Conservation (phyloP, 2,329 filamentous ascomycete genomes). For the Tolypocladium album region DNA sequence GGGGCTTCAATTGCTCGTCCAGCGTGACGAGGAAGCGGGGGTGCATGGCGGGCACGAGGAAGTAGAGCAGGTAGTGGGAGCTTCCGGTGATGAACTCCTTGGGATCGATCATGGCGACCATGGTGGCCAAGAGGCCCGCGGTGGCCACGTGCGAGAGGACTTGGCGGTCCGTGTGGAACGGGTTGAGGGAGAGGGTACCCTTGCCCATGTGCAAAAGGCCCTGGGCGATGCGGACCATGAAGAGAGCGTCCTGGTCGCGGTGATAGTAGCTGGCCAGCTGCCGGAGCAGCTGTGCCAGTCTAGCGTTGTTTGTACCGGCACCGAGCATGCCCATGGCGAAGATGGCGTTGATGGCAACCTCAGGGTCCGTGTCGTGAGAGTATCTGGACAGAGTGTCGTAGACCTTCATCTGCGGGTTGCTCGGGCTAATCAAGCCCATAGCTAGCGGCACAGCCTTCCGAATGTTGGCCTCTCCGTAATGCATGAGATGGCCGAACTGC, state of each 20-base stretch:
- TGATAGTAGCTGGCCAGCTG: conserved; percentile 98
- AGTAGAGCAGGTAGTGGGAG: conserved; percentile 92
- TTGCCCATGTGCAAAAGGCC: conserved; percentile 98
- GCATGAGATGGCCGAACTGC: conserved; percentile 97
- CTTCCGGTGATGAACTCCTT: conserved; percentile 65
- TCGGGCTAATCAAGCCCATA: conserved; percentile 92
- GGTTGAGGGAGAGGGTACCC: conserved; percentile 88
- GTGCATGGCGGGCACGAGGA: conserved; percentile 92
- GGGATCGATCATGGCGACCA: conserved; percentile 89
- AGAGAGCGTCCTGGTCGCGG: conserved; percentile 87
- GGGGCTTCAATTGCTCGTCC: conserved; percentile 84
- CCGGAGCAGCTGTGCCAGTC: conserved; percentile 84
- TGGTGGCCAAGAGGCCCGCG: conserved; percentile 77
- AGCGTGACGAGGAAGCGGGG: conserved; percentile 93
- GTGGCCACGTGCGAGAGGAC: conserved; percentile 87
- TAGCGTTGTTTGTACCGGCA: conserved; percentile 95
- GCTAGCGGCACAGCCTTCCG: conserved; percentile 90
- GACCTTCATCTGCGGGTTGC: conserved; percentile 99
- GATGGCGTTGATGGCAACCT: conserved; percentile 96
- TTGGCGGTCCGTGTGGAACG: conserved; percentile 98
- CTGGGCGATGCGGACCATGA: conserved; percentile 98
- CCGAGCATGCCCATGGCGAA: conserved; percentile 98
- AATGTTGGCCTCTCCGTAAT: conserved; percentile 96
- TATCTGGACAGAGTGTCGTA: conserved; percentile 97
- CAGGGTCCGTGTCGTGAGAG: conserved; percentile 96